A percentile compares a stretch with the other conserved stretches of the same genome.
These are phyloP conservation scores for Imleria badia DNA, from an alignment of 768 basidiomycete genomes.

Conservation along the genomic window DNA sequence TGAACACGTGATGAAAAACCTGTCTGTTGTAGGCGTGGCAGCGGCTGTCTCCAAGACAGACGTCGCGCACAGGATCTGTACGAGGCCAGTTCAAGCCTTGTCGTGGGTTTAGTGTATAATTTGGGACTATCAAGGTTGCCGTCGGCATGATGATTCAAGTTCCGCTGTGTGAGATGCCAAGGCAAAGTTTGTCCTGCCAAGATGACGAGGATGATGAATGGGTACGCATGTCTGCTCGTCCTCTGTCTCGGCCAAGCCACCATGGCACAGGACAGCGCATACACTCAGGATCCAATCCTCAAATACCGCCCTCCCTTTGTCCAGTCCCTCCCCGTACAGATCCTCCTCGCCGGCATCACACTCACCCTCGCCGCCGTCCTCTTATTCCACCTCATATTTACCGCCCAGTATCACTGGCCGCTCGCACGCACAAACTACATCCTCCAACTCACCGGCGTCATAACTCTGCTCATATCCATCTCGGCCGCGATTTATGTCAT, in stretches of 20 bases:
- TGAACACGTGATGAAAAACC: no score
- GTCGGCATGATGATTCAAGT: no score
- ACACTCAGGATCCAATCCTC: conserved; percentile 68
- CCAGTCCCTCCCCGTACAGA: conserved; percentile 87
- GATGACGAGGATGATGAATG: neutral
- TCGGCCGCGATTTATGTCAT: conserved; percentile 78
- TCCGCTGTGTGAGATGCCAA: no score
- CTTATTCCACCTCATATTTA: conserved; percentile 90
- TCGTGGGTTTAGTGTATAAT: no score
- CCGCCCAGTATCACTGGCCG: conserved; percentile 94
- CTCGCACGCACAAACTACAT: conserved; percentile 91
- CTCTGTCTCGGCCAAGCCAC: conserved; percentile 10
- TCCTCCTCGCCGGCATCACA: conserved; percentile 81
- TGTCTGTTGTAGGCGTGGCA: no score
- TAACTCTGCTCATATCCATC: conserved; percentile 73
- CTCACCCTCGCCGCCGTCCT: conserved; percentile 83
- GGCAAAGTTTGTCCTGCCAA: no score
- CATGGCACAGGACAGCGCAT: conserved; percentile 21
- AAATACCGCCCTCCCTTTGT: conserved; percentile 76
- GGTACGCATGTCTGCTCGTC: neutral
- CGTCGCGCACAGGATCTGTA: no score
- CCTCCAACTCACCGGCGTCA: conserved; percentile 83
- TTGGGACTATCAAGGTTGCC: no score
- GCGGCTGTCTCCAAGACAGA: no score
- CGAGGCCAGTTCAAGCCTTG: no score